phyloP scores from a whole-genome alignment of 2,329 filamentous ascomycete species.

The Alternaria infectoria region DNA sequence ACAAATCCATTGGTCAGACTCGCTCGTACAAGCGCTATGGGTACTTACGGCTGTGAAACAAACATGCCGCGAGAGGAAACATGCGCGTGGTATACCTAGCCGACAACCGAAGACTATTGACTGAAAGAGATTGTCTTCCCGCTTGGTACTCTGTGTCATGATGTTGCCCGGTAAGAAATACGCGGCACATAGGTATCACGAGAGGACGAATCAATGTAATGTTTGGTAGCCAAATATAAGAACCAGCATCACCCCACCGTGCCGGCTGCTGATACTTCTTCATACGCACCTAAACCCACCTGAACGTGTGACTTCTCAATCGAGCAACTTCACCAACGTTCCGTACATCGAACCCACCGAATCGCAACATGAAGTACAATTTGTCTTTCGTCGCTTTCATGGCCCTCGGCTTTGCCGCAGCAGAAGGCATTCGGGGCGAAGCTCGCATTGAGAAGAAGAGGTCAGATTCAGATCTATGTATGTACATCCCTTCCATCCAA shows the following conservation, averaged over 20 bases:
- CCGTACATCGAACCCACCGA: neutral
- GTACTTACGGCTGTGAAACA: constrained; percentile 3
- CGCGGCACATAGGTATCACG: neutral
- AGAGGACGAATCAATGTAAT: neutral
- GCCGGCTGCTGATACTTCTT: neutral
- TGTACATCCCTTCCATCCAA: neutral
- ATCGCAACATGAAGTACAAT: constrained; percentile 33
- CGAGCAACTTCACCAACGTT: neutral
- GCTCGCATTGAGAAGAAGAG: neutral
- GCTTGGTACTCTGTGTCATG: neutral
- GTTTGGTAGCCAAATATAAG: neutral
- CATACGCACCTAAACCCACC: too few species aligned
- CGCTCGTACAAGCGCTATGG: neutral
- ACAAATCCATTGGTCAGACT: neutral
- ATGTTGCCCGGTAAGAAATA: neutral
- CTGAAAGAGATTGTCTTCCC: neutral
- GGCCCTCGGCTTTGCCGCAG: constrained; percentile 41
- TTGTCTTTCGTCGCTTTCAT: constrained; percentile 42
- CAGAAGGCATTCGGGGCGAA: constrained; percentile 46
- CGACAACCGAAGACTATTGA: neutral
- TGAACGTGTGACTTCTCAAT: neutral
- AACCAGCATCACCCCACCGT: neutral
- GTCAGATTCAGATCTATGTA: constrained; percentile 40
- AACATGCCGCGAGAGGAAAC: neutral
- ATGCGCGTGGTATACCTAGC: neutral